Evolutionary conservation across 2,329 filamentous ascomycete genomes (phyloP).

Genomic region (Ploettnerulaceae sp.): DNA sequence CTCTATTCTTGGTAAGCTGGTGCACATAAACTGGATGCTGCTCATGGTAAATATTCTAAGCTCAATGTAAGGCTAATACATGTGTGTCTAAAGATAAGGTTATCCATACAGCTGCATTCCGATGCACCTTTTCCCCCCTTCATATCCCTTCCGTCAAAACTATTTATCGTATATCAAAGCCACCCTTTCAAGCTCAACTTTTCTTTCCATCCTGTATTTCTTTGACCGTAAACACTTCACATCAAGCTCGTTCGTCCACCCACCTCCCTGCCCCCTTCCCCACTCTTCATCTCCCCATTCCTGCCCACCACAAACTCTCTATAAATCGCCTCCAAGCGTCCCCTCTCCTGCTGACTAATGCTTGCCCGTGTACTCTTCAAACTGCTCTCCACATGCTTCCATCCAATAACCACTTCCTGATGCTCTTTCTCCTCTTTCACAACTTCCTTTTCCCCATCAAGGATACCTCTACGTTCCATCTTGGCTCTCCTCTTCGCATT

Average conservation of each 20-base stretch:
- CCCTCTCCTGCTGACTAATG: constrained; percentile 74
- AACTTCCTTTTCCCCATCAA: constrained; percentile 18
- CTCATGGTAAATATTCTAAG: no score
- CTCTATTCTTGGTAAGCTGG: no score
- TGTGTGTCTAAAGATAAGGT: no score
- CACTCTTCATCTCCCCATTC: constrained; percentile 92
- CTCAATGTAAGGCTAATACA: no score
- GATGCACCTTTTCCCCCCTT: no score
- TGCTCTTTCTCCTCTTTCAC: constrained; percentile 39
- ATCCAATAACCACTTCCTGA: constrained; percentile 74
- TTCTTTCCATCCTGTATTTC: no score
- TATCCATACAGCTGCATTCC: no score
- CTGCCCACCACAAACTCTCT: constrained; percentile 86
- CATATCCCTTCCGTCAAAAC: no score
- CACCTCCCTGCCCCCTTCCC: constrained; percentile 86
- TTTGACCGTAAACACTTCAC: constrained; percentile 35
- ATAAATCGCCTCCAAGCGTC: constrained; percentile 75
- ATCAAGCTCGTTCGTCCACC: constrained; percentile 91
- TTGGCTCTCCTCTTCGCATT: constrained; percentile 49
- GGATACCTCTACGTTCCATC: constrained; percentile 21
- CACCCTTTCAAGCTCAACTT: no score
- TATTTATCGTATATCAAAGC: no score
- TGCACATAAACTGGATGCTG: no score
- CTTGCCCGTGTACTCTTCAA: constrained; percentile 74
- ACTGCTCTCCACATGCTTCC: constrained; percentile 76